Conservation (phyloP, 805 yeast genomes). For the Ogataea polymorpha region DNA sequence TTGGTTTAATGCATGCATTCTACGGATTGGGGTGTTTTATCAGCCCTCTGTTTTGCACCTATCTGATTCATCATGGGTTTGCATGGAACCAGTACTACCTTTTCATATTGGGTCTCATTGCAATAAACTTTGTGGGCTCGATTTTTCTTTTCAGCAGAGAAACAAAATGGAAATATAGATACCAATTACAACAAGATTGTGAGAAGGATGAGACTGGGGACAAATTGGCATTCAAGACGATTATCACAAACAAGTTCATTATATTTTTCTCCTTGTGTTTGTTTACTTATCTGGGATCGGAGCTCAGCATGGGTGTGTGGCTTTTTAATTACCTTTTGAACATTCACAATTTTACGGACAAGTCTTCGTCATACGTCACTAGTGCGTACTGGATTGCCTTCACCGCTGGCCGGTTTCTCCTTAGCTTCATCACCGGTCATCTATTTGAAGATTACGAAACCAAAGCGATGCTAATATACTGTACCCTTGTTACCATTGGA, state of each 20-base stretch:
- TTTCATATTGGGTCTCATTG: slow-evolving; percentile 32
- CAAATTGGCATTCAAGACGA: slow-evolving; percentile 21
- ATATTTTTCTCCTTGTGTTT: slow-evolving; percentile 41
- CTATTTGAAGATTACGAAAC: slow-evolving; percentile 38
- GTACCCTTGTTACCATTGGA: slow-evolving; percentile 33
- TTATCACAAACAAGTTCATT: slow-evolving; percentile 36
- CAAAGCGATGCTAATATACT: slow-evolving; percentile 41
- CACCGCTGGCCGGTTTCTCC: slow-evolving; percentile 44
- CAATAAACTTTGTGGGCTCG: slow-evolving; percentile 25
- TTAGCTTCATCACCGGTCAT: slow-evolving; percentile 49
- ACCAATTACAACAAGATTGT: slow-evolving; percentile 17
- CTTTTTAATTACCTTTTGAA: slow-evolving; percentile 44
- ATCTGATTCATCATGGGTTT: slow-evolving; percentile 36
- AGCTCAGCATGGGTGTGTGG: slow-evolving; percentile 54
- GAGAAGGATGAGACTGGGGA: slow-evolving; percentile 19
- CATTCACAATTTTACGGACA: slow-evolving; percentile 36
- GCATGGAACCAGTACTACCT: slow-evolving; percentile 47
- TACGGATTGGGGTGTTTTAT: slow-evolving; percentile 54
- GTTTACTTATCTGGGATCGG: slow-evolving; percentile 51
- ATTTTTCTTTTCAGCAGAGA: slow-evolving; percentile 38
- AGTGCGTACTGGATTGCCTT: slow-evolving; percentile 51
- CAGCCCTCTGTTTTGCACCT: slow-evolving; percentile 45
- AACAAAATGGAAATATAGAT: slow-evolving; percentile 43
- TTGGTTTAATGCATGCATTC: slow-evolving; percentile 51
- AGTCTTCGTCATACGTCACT: slow-evolving; percentile 44